These are phyloP conservation scores for Talaromyces piceae DNA, from an alignment of 2,329 filamentous ascomycete genomes.

Conservation along the genomic window DNA sequence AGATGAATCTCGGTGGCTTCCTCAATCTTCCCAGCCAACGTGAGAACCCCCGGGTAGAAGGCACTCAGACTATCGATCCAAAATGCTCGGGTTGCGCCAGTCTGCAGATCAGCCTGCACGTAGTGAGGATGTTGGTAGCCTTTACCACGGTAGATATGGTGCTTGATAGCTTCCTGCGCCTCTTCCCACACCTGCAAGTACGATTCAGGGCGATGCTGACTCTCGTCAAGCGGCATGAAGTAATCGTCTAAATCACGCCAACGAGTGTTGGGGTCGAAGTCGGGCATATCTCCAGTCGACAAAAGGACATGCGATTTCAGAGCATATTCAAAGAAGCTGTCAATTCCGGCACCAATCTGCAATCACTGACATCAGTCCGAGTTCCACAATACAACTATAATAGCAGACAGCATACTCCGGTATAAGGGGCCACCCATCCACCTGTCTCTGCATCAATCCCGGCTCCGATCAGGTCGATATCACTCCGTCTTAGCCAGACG, in stretches of 20 bases:
- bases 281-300: slow-evolving; percentile 56
- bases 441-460: slow-evolving; percentile 90
- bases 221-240: slow-evolving; percentile 55
- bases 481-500: slow-evolving; percentile 82
- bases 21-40: slow-evolving; percentile 79
- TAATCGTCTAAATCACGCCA: slow-evolving; percentile 53
- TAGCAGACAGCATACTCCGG: slow-evolving; percentile 48
- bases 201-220: slow-evolving; percentile 64
- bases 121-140: slow-evolving; percentile 83
- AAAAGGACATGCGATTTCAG: slow-evolving; percentile 88
- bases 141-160: slow-evolving; percentile 74
- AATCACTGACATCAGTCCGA: slow-evolving; percentile 1
- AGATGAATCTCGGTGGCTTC: slow-evolving; percentile 87
- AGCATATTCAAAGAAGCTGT: slow-evolving; percentile 98
- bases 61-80: slow-evolving; percentile 97
- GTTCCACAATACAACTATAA: not conserved
- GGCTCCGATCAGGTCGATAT: slow-evolving; percentile 79
- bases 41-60: slow-evolving; percentile 85
- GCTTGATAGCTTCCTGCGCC: slow-evolving; percentile 78
- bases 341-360: slow-evolving; percentile 82
- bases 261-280: slow-evolving; percentile 31
- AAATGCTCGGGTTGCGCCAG: slow-evolving; percentile 77
- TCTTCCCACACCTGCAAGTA: slow-evolving; percentile 80
- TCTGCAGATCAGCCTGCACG: slow-evolving; percentile 79
- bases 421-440: slow-evolving; percentile 77